Conservation (phyloP, 2,329 filamentous ascomycete species). For the Chaetomiaceae sp. region DNA sequence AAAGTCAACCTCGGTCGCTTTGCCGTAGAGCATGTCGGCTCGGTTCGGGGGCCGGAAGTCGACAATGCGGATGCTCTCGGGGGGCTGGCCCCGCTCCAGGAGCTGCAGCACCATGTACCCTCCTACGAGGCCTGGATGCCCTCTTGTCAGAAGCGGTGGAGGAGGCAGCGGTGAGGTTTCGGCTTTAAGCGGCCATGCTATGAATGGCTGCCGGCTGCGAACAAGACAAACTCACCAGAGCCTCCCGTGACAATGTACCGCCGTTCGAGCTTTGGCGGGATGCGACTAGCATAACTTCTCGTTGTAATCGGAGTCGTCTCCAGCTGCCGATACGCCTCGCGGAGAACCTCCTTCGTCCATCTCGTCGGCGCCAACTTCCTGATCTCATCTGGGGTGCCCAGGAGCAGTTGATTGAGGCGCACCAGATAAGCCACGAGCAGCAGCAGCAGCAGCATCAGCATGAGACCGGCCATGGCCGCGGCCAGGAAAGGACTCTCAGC, state of each 20-base stretch:
- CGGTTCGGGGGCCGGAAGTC: constrained; percentile 44
- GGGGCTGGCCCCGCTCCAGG: constrained; percentile 46
- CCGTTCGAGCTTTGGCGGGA: constrained; percentile 38
- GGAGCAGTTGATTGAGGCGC: constrained; percentile 35
- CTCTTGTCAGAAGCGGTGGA: background rate
- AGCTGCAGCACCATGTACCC: constrained; percentile 50
- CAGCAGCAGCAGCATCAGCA: constrained; percentile 1
- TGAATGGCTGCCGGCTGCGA: no score
- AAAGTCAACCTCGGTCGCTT: constrained; percentile 37
- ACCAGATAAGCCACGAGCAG: constrained; percentile 19
- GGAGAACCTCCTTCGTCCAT: constrained; percentile 36
- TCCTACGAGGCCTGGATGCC: constrained; percentile 47
- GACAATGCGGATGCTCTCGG: constrained; percentile 47
- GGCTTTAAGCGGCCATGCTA: background rate
- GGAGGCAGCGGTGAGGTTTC: background rate
- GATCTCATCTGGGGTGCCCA: constrained; percentile 34
- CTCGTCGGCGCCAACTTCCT: constrained; percentile 28
- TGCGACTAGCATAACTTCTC: constrained; percentile 25
- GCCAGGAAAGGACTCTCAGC: background rate
- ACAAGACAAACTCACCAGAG: constrained; percentile 34
- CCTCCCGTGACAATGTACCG: constrained; percentile 44
- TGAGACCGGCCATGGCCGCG: background rate
- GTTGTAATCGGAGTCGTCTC: constrained; percentile 35
- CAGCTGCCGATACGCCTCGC: constrained; percentile 32
- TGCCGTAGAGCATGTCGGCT: constrained; percentile 36